phyloP scores from a whole-genome alignment of 1,284 basidiomycete species.

The Leccinum subspadiceum region DNA sequence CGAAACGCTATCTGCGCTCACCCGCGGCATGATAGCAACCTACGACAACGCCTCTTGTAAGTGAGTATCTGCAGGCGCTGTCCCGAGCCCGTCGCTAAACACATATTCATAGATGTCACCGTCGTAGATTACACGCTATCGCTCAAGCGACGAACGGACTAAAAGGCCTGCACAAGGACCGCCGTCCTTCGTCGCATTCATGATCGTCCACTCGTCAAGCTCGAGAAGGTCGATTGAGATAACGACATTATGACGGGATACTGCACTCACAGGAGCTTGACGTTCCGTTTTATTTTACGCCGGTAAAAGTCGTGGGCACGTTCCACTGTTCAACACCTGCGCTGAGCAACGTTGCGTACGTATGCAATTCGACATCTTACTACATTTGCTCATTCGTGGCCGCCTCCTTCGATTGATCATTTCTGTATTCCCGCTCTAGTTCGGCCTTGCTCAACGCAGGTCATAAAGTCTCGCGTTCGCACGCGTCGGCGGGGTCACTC shows the following conservation, averaged over 20 bases:
- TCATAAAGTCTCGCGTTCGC: conserved; percentile 84
- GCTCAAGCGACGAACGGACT: no score
- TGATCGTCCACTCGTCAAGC: no score
- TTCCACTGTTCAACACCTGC: conserved; percentile 85
- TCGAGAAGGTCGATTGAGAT: no score
- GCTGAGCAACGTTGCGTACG: conserved; percentile 72
- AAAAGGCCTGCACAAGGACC: no score
- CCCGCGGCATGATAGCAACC: no score
- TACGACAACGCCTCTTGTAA: no score
- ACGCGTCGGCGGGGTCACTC: conserved; percentile 84
- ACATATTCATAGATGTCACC: no score
- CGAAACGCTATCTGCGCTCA: no score
- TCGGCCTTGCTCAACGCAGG: conserved; percentile 89
- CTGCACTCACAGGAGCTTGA: conserved; percentile 63
- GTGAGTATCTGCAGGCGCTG: no score
- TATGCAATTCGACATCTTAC: conserved; percentile 11
- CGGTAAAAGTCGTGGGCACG: conserved; percentile 74
- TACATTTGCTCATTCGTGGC: neutral
- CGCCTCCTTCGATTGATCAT: neutral
- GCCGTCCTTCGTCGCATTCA: no score
- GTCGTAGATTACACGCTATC: no score
- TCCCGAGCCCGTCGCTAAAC: no score
- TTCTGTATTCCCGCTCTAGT: conserved; percentile 37
- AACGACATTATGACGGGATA: conserved; percentile 2
- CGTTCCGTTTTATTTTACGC: conserved; percentile 90